Evolutionary conservation across 441 rosid species (phyloP), one percentile per base, ranked within the genome.

Genomic region (Populus hybrid): DNA sequence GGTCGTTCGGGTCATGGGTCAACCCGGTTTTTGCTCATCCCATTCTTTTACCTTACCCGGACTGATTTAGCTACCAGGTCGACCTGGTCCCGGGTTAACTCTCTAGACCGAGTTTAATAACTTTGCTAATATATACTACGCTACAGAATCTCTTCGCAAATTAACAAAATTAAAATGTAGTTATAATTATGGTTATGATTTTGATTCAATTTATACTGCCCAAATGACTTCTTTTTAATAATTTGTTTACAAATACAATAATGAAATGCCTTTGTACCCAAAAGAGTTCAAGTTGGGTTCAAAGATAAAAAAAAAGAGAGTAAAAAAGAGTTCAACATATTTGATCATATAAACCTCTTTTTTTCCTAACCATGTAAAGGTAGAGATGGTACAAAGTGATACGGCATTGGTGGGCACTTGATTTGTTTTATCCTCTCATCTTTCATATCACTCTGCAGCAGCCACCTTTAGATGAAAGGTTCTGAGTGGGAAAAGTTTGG

Each of bases 1-100:
- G 10, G 2, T 36, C 0, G 0, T 0, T 0, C 1, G 1, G 0
- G 40, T 36, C 40, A 36, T 2, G 9, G 40, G 2, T 36, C 40
- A 36, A 36, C 40, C 9, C 0, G 9, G 3, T 36, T 36, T 7
- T 36, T 36, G 9, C 40, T 36, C 40, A 36, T 36, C 9, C 2
- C 40, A 0, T 0, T 36, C 40, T 7, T 36, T 36, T 36, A 0
- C 9, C 0, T 36, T 7, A 36, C 40, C 40, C 2, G 40, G 10
- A 36, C 9, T 10, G 2, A 36, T 36, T 10, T 1, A 36, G 10
- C 2, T 2, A 36, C 1, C 2, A 36, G 0, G 10, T 36, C 3
- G 29, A 28, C 29, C 29, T 28, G 3, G 2, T 28, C 29, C 42
- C 0, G 2, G 0, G 10, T 38, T 38, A 38, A 8, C 0, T 0